Evolutionary conservation across 768 basidiomycete species (phyloP).

Genomic region (Tremella fuciformis): DNA sequence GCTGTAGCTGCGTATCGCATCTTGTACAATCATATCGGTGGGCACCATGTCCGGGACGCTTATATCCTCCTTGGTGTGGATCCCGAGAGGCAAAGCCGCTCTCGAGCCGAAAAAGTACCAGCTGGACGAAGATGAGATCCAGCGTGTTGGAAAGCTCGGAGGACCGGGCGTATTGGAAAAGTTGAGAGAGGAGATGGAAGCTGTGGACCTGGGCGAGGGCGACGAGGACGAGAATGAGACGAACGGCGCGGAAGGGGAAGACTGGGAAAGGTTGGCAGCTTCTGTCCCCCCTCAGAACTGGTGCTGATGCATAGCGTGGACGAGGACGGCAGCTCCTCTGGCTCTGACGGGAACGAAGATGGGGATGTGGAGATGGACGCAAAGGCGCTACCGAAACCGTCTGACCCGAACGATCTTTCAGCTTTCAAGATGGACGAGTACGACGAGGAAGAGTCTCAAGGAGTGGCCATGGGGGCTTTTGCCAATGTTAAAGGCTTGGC

Average conservation of each 20-base stretch:
- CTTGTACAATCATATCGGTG: background rate
- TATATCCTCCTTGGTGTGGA: conserved; percentile 58
- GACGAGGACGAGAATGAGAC: conserved; percentile 56
- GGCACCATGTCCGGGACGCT: conserved; percentile 49
- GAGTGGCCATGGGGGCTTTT: conserved; percentile 65
- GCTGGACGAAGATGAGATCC: conserved; percentile 83
- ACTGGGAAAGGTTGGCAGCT: conserved; percentile 83
- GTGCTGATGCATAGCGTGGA: conserved; percentile 12
- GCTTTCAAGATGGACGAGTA: conserved; percentile 90
- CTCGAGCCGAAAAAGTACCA: conserved; percentile 80
- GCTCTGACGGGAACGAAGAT: conserved; percentile 37
- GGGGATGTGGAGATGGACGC: conserved; percentile 28
- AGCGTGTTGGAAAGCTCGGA: conserved; percentile 82
- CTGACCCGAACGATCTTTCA: conserved; percentile 65
- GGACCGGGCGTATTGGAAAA: conserved; percentile 86
- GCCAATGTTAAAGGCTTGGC: conserved; percentile 92
- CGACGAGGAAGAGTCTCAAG: conserved; percentile 66
- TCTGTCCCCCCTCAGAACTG: background rate
- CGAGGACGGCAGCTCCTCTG: conserved; percentile 53
- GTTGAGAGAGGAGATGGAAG: conserved; percentile 73
- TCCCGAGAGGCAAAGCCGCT: conserved; percentile 72
- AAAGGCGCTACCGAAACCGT: conserved; percentile 49
- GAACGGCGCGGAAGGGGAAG: conserved; percentile 58
- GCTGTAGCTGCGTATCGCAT: background rate
- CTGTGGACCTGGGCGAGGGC: conserved; percentile 61